Evolutionary conservation across 352 stramenopile genomes (phyloP), one percentile per base, ranked within the genome.

Genomic region (Pythium dissimile): DNA sequence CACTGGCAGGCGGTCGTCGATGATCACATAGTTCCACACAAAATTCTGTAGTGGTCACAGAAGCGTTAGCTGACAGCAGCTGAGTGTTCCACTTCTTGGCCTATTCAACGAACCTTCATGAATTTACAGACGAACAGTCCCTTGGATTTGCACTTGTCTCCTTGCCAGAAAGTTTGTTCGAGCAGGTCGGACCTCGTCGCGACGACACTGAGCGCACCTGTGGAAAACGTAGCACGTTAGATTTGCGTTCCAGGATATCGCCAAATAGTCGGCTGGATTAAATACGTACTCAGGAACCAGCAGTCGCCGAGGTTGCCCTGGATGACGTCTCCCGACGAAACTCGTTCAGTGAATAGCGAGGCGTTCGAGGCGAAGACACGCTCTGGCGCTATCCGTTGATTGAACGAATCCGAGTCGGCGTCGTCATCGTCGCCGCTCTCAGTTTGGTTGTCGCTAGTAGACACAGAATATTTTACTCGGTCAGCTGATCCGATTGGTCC

Each of bases 241-340:
- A 7, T 44, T n/a, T n/a, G 7, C 5, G 15, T 16, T 6, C 35
- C 9, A 39, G 24, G 12, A 32, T 18, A 46, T 28, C 13, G 15
- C 43, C 10, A 6, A 26, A 5, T 23, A 1, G 26, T 43, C 46
- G 23, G 15, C 12, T 20, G 16, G 20, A 13, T 21, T 9, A 4
- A 44, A 23, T 9, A 72, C 75, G 34, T 71, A 92, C 84, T 92
- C 34, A 97, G 37, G 64, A 98, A 96, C 91, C 92, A 98, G 59
- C 91, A 97, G 52, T 98, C 88, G 2, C 88, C 91, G 4, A 97
- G 66, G 35, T 88, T 87, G 13, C 91, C 91, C 59, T 97, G 88
- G 20, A 94, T 89, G 6, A 96, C 89, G 51, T 97, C 89, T 24
- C 81, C 79, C 3, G 85, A 94, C 28, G 73, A 82, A 13, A 75